phyloP scores from a whole-genome alignment of 257 asterid genomes.

The Salvia splendens region DNA sequence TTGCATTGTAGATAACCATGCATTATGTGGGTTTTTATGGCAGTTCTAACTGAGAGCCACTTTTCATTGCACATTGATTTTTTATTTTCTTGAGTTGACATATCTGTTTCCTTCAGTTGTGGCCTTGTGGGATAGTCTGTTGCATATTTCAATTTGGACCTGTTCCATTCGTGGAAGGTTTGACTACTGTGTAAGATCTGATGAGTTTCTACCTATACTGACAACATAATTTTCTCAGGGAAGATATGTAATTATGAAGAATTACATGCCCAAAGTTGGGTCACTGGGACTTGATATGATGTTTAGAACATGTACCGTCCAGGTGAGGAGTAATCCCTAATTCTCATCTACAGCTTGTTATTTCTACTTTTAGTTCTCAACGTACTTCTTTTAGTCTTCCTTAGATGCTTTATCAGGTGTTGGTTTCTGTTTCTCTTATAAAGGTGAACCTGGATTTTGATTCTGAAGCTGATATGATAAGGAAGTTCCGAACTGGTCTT shows the following conservation, averaged over 20 bases:
- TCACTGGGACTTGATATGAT: conserved; percentile 95
- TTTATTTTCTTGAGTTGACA: background rate
- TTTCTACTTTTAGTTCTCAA: conserved; percentile 1
- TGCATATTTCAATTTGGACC: conserved; percentile 5
- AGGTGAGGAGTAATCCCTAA: conserved; percentile 47
- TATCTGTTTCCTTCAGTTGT: background rate
- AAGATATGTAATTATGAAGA: conserved; percentile 84
- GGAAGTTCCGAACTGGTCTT: conserved; percentile 94
- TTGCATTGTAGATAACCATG: background rate
- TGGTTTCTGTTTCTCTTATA: conserved; percentile 32
- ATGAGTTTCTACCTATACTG: conserved; percentile 39
- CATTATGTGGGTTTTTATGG: conserved; percentile 1
- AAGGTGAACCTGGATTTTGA: conserved; percentile 95
- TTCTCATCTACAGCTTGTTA: conserved; percentile 10
- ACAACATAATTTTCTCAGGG: conserved; percentile 62
- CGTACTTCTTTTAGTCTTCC: conserved; percentile 2
- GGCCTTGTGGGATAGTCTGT: background rate
- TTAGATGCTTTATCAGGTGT: background rate
- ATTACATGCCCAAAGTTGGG: conserved; percentile 99
- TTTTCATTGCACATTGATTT: too few relatives aligned
- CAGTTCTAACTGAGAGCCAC: background rate
- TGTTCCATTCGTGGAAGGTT: conserved; percentile 2
- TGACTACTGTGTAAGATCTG: conserved; percentile 21
- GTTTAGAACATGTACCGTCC: conserved; percentile 96
- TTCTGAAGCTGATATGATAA: conserved; percentile 95